Percentiles rank a stretch among this genome's conserved stretches.
phyloP scores from a whole-genome alignment of 139 green algal genomes.

The Micractinium conductrix region DNA sequence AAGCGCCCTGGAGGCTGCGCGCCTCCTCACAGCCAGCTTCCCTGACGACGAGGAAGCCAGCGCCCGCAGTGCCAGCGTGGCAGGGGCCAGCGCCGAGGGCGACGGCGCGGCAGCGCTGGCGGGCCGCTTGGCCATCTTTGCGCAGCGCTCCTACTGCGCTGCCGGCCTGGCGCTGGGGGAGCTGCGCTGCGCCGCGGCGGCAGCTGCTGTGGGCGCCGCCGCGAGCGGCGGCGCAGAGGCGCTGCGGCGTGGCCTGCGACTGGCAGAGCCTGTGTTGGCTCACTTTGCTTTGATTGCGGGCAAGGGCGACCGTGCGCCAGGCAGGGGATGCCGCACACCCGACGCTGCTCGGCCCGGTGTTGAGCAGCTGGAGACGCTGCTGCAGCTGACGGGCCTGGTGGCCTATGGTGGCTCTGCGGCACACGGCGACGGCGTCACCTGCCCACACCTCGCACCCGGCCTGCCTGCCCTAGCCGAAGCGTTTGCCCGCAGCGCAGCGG shows the following conservation, averaged over 20 bases:
- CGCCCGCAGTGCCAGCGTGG: neutral
- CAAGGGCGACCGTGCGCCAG: neutral
- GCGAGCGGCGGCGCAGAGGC: no score
- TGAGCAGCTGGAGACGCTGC: neutral
- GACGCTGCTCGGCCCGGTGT: neutral
- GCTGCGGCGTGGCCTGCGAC: neutral
- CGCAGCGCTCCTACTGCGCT: neutral
- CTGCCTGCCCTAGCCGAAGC: neutral
- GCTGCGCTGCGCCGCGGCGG: constrained; percentile 22
- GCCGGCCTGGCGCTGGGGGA: neutral
- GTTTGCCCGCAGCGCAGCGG: neutral
- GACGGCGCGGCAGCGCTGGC: neutral
- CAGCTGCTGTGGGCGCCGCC: neutral
- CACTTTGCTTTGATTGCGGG: neutral
- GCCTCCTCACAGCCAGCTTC: no score
- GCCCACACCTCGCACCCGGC: constrained; percentile 1
- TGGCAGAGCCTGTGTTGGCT: neutral
- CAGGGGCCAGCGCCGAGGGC: neutral
- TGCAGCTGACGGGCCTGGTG: neutral
- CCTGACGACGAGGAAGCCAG: neutral
- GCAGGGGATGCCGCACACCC: neutral
- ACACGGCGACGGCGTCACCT: neutral
- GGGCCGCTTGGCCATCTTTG: neutral
- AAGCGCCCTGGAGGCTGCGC: neutral
- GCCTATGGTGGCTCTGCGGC: neutral